These are phyloP conservation scores for Rossbeevera mucosa DNA, from an alignment of 768 basidiomycete genomes.

Conservation along the genomic window DNA sequence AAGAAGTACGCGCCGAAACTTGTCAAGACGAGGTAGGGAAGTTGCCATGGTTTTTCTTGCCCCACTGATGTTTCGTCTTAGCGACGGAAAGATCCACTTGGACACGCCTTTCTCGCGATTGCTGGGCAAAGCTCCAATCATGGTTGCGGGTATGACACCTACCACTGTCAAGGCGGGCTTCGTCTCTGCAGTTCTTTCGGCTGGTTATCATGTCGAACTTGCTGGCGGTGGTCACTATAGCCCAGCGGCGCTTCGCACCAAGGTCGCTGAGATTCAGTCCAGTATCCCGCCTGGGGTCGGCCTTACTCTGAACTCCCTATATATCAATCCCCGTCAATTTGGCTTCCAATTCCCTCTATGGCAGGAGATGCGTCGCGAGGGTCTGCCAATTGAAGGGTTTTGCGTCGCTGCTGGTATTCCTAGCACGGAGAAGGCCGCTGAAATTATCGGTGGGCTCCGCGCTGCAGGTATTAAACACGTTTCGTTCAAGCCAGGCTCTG, in stretches of 20 bases:
- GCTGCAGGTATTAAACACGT: conserved; percentile 91
- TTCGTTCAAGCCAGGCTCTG: conserved; percentile 96
- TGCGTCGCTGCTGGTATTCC: conserved; percentile 98
- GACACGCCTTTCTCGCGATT: conserved; percentile 97
- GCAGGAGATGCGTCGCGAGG: conserved; percentile 96
- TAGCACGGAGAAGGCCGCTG: conserved; percentile 91
- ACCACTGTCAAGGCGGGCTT: conserved; percentile 94
- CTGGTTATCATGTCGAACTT: conserved; percentile 94
- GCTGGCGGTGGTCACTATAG: conserved; percentile 99
- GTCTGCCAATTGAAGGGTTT: conserved; percentile 96
- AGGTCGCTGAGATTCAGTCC: conserved; percentile 88
- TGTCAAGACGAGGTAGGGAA: conserved; percentile 78
- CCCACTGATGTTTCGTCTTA: conserved; percentile 27
- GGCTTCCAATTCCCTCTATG: conserved; percentile 95
- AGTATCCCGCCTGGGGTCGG: conserved; percentile 86
- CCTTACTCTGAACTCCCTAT: conserved; percentile 89
- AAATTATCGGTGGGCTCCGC: conserved; percentile 85
- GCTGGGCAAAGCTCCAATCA: conserved; percentile 93
- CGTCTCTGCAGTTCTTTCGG: conserved; percentile 86
- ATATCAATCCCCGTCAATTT: conserved; percentile 98
- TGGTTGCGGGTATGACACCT: conserved; percentile 99
- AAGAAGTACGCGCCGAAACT: conserved; percentile 82
- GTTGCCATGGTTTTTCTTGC: background rate
- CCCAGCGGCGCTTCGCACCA: conserved; percentile 77
- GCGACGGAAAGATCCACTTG: conserved; percentile 87